phyloP scores from a whole-genome alignment of 257 asterid genomes.

The Phtheirospermum japonicum region DNA sequence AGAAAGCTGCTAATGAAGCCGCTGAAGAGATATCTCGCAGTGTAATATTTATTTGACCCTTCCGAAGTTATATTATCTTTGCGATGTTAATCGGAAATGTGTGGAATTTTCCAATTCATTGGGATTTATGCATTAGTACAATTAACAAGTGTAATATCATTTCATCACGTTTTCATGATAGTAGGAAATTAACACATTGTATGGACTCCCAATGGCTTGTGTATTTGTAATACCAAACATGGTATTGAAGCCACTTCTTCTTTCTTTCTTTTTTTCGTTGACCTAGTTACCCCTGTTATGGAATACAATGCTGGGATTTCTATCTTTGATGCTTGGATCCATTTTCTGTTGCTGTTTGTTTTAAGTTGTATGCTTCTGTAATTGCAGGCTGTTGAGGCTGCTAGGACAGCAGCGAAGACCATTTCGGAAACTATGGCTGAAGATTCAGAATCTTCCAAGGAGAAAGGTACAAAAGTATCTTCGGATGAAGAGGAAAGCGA shows the following conservation, averaged over 20 bases:
- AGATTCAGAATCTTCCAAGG: slow-evolving; percentile 68
- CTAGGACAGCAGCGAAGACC: slow-evolving; percentile 58
- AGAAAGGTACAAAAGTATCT: slow-evolving; percentile 41
- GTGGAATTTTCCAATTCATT: neutral
- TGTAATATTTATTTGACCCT: slow-evolving; percentile 36
- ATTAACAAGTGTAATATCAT: neutral
- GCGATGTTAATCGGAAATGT: neutral
- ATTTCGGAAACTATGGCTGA: slow-evolving; percentile 54
- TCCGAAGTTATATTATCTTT: neutral
- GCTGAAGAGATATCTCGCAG: slow-evolving; percentile 95
- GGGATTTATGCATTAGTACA: neutral
- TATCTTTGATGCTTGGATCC: slow-evolving; percentile 2
- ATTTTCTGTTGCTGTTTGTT: slow-evolving; percentile 17
- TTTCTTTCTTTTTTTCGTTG: too few species aligned
- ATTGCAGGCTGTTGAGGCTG: slow-evolving; percentile 86
- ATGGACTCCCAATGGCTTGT: neutral
- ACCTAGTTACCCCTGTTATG: too few species aligned
- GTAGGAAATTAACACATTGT: neutral
- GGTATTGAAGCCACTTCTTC: slow-evolving; percentile 3
- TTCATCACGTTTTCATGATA: neutral
- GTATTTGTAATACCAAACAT: neutral
- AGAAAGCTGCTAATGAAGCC: slow-evolving; percentile 72
- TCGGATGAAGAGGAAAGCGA: slow-evolving; percentile 61
- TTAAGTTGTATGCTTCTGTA: slow-evolving; percentile 26
- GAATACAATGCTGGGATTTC: too few species aligned